Conservation (phyloP, 108 stramenopile species). For the Epithemia pelagica region DNA sequence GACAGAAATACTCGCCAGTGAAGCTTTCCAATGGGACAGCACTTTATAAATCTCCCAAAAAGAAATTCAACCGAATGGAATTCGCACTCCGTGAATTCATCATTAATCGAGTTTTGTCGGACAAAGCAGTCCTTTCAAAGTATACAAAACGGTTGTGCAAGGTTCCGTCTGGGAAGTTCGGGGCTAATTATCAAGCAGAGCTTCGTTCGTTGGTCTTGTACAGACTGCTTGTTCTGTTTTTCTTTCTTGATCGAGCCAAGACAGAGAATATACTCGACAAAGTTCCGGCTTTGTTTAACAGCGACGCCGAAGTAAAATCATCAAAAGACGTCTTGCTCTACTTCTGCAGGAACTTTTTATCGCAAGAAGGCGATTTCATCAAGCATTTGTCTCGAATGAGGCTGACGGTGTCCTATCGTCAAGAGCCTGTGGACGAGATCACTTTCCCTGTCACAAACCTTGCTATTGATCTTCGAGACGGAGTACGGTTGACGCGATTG, state of each 20-base stretch:
- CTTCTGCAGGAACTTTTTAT: constrained; percentile 74
- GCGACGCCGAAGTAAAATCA: constrained; percentile 71
- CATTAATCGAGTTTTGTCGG: constrained; percentile 57
- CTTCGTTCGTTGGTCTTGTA: constrained; percentile 58
- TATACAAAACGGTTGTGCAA: constrained; percentile 68
- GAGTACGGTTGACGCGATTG: constrained; percentile 78
- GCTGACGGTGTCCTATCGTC: constrained; percentile 67
- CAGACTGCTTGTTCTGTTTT: constrained; percentile 61
- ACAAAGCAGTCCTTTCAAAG: constrained; percentile 46
- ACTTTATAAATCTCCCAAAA: not conserved
- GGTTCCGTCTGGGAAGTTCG: constrained; percentile 68
- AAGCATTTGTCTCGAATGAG: constrained; percentile 77
- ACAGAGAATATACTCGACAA: constrained; percentile 44
- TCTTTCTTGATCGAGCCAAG: constrained; percentile 81
- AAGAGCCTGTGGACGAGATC: constrained; percentile 86
- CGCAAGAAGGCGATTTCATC: constrained; percentile 80
- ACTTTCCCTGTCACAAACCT: constrained; percentile 77
- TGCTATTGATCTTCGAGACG: constrained; percentile 90
- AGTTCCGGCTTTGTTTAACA: constrained; percentile 58
- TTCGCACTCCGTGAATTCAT: constrained; percentile 51
- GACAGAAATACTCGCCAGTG: not conserved
- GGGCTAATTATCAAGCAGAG: constrained; percentile 48
- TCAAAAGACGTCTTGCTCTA: constrained; percentile 68
- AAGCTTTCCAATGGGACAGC: not conserved
- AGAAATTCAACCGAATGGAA: constrained; percentile 27